Evolutionary conservation across 2,329 filamentous ascomycete species (phyloP).

Genomic region (Tricladium varicosporioides): DNA sequence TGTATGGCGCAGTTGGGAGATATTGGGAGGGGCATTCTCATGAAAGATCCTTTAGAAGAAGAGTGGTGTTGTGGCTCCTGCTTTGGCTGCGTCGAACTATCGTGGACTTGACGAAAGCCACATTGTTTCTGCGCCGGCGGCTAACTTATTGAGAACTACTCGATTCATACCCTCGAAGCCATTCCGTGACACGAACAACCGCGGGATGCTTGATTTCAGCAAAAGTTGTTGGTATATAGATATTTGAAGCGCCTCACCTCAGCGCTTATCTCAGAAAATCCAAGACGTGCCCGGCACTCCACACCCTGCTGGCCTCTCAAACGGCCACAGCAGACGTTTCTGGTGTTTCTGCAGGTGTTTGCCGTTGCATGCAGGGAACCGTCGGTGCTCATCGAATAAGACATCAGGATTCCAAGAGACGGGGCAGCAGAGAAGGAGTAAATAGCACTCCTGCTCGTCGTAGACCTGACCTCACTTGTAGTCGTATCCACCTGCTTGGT

Average conservation of each 20-base stretch:
- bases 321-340: slow-evolving; percentile 7
- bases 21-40: neutral
- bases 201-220: too few species aligned
- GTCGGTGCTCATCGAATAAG: slow-evolving; percentile 11
- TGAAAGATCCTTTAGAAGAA: neutral
- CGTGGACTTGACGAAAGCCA: too few species aligned
- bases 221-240: too few species aligned
- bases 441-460: neutral
- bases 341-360: slow-evolving; percentile 11
- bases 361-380: slow-evolving; percentile 4
- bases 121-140: too few species aligned
- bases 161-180: too few species aligned
- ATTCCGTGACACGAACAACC: too few species aligned
- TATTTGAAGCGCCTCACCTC: neutral
- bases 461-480: neutral
- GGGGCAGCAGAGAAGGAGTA: neutral
- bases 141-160: too few species aligned
- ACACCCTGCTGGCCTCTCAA: slow-evolving; percentile 5
- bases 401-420: neutral
- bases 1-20: neutral
- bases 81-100: too few species aligned
- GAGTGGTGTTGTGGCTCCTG: too few species aligned
- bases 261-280: neutral
- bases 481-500: neutral
- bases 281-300: neutral